Conservation (phyloP, 805 yeast genomes). For the Lipomyces oligophaga region DNA sequence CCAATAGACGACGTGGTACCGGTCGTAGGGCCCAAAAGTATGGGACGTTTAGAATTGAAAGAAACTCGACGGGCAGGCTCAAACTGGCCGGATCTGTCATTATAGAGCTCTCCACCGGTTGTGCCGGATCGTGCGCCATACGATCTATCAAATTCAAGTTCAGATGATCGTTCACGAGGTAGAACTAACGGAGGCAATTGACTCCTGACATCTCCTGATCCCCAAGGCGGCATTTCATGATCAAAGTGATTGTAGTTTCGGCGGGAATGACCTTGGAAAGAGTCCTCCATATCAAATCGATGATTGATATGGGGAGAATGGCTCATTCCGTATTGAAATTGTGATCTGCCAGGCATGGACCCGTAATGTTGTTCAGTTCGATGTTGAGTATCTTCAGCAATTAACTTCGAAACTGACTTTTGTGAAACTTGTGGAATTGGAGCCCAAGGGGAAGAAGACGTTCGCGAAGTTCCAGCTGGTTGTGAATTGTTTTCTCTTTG, state of each 20-base stretch:
- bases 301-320: neutral
- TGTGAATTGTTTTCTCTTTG: too few relatives aligned
- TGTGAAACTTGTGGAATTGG: constrained; percentile 23
- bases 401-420: constrained; percentile 7
- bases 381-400: constrained; percentile 7
- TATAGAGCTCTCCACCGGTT: constrained; percentile 16
- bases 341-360: neutral
- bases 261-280: constrained; percentile 1
- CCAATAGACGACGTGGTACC: too few relatives aligned
- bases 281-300: neutral
- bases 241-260: constrained; percentile 3
- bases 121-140: constrained; percentile 15
- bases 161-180: constrained; percentile 19
- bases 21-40: too few relatives aligned
- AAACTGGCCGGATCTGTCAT: constrained; percentile 25
- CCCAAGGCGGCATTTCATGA: constrained; percentile 9
- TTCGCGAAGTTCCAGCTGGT: neutral
- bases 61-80: constrained; percentile 26
- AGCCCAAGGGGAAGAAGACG: constrained; percentile 26
- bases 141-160: constrained; percentile 24
- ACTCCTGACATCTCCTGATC: constrained; percentile 17
- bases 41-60: constrained; percentile 8
- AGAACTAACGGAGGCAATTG: constrained; percentile 19
- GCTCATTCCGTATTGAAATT: neutral
- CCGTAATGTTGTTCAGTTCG: neutral